Conservation (phyloP, 768 basidiomycete genomes). For the Grammothele lineata region DNA sequence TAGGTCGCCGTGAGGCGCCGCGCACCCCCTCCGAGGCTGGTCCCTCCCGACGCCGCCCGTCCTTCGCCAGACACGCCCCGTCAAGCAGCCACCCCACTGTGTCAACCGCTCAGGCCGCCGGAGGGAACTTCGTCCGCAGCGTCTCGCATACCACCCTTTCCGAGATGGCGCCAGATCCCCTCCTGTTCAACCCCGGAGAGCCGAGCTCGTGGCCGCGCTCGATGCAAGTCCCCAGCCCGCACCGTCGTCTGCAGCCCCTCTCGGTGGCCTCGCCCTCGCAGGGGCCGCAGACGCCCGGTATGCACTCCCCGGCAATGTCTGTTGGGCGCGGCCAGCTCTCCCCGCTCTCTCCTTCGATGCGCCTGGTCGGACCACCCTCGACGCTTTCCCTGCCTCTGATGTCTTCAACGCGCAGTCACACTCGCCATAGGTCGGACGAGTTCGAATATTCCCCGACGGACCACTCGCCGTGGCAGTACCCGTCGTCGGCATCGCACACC, state of each 20-base stretch:
- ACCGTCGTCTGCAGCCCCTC: neutral
- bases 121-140: constrained; percentile 4
- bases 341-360: no score
- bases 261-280: no score
- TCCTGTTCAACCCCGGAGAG: neutral
- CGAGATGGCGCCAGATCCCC: neutral
- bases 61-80: neutral
- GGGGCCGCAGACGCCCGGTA: neutral
- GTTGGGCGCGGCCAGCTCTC: no score
- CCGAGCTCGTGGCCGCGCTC: neutral
- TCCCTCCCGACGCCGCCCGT: constrained; percentile 1
- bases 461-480: neutral
- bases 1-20: neutral
- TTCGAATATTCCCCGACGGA: neutral
- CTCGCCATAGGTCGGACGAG: neutral
- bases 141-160: neutral
- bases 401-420: neutral
- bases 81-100: constrained; percentile 1
- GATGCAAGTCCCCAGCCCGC: neutral
- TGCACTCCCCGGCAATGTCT: neutral
- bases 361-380: no score
- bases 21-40: neutral
- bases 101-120: constrained; percentile 2
- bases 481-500: neutral
- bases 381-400: neutral